These are phyloP conservation scores for Paxillus rubicundulus DNA, from an alignment of 768 basidiomycete species.

Conservation along the genomic window DNA sequence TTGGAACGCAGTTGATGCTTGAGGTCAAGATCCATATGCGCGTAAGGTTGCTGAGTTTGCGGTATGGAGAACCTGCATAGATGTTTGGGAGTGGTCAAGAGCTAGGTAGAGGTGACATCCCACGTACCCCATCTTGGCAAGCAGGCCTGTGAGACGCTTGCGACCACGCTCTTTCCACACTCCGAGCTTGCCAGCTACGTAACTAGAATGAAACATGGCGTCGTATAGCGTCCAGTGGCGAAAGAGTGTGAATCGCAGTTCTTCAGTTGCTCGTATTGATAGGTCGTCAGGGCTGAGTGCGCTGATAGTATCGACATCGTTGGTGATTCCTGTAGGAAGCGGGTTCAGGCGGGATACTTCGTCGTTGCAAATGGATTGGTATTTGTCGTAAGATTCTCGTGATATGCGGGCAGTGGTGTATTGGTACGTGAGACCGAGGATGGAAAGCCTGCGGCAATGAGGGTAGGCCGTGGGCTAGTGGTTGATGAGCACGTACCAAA, in stretches of 20 bases:
- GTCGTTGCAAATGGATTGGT: slow-evolving; percentile 78
- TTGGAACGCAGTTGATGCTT: slow-evolving; percentile 78
- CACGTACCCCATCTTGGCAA: slow-evolving; percentile 97
- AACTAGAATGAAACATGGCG: slow-evolving; percentile 96
- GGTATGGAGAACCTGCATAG: slow-evolving; percentile 80
- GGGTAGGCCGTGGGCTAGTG: background rate
- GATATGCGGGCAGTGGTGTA: slow-evolving; percentile 88
- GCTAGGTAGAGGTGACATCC: background rate
- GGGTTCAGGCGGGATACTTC: slow-evolving; percentile 93
- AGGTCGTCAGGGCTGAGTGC: slow-evolving; percentile 79
- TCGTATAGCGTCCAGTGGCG: slow-evolving; percentile 99
- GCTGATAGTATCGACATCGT: slow-evolving; percentile 42
- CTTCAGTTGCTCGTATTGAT: slow-evolving; percentile 79
- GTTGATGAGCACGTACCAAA: slow-evolving; percentile 60
- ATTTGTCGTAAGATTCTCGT: slow-evolving; percentile 78
- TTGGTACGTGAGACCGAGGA: slow-evolving; percentile 91
- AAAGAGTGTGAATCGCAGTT: slow-evolving; percentile 91
- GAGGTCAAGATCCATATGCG: slow-evolving; percentile 96
- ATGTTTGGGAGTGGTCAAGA: slow-evolving; percentile 7
- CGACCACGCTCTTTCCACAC: slow-evolving; percentile 96
- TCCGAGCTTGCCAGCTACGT: slow-evolving; percentile 91
- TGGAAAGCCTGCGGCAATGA: slow-evolving; percentile 67
- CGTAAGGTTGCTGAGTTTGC: slow-evolving; percentile 90
- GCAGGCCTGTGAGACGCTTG: slow-evolving; percentile 82
- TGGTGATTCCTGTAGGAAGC: slow-evolving; percentile 38